Base-by-base conservation (phyloP, 345 rosid genomes). In the Aquilaria malaccensis region DNA sequence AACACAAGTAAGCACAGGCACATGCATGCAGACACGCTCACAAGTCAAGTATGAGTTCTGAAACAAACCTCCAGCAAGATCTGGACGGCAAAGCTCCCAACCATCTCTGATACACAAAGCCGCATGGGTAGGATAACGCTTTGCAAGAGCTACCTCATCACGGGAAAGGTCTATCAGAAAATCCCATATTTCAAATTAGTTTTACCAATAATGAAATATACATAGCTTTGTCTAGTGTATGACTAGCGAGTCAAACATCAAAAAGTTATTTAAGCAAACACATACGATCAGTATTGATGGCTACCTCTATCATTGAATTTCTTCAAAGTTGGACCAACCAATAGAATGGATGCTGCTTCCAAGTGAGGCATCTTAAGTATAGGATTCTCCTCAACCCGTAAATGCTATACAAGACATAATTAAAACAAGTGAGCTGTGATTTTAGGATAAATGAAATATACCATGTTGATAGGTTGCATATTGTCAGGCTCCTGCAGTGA, bases 221-320 rank as follows among this genome's bases (percentile, higher is more conserved):
- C 7, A 30, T 13, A 50, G 6, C 48, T n/a, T 7, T 33, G 46
- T 9, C 50, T 43, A 9, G 0, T 41, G 10, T 43, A 22, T 58
- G 11, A 62, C 43, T 13, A 2, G 52, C 31, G 13, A 45, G 4
- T 12, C 14, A 52, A 22, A 46, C 31, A 55, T 11, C 11, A 43
- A 30, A 2, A 29, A 57, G 15, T 14, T 46, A 11, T 14, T 2
- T 10, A 7, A 37, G 54, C 56, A 45, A 50, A 68, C 22, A 49
- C 15, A 63, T 58, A 41, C 30, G 43, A 13, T 60, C 15, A 52
- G 50, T 37, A 13, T 7, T 11, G 33, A 52, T 41, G 37, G 51
- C 43, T 77, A 93, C 98, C 98, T 89, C 94, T 84, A 82, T 93
- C 98, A 76, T 93, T 93, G 75, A 93, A 93, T 80, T 87, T 93